A percentile compares a stretch with the other conserved stretches of the same genome.
Conservation (phyloP, 1,139 yeast genomes). For the Hemisphaericaspora lyxosophila region DNA sequence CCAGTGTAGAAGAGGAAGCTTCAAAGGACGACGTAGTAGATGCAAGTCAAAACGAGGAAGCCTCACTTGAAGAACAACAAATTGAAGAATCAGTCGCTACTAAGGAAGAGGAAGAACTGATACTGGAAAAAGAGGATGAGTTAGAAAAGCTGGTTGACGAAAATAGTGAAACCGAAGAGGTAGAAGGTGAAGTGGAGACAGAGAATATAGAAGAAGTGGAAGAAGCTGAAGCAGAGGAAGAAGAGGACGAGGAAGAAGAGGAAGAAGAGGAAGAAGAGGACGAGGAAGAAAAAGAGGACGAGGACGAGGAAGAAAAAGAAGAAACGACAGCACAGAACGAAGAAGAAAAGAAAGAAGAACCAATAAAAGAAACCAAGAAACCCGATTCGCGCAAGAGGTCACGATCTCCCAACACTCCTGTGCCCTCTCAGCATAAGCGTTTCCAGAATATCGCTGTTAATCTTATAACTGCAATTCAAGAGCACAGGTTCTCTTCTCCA, state of each 20-base stretch:
- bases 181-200: constrained; percentile 3
- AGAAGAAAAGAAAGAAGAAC: constrained; percentile 3
- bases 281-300: constrained; percentile 9
- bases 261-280: constrained; percentile 9
- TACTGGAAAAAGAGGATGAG: constrained; percentile 6
- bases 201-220: background rate
- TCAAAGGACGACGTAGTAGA: too few relatives aligned
- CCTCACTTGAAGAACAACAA: too few relatives aligned
- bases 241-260: constrained; percentile 5
- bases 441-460: constrained; percentile 59
- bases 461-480: constrained; percentile 61
- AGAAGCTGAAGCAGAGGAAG: constrained; percentile 2
- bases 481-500: constrained; percentile 74
- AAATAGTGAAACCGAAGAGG: constrained; percentile 7
- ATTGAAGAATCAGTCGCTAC: too few relatives aligned
- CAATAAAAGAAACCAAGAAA: constrained; percentile 5
- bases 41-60: too few relatives aligned
- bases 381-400: constrained; percentile 19
- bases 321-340: constrained; percentile 2
- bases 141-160: background rate
- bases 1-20: constrained; percentile 1
- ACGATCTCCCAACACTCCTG: constrained; percentile 24
- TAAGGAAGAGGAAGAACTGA: background rate
- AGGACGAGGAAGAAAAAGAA: constrained; percentile 5
- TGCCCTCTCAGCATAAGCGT: constrained; percentile 39